Evolutionary conservation across 2,329 filamentous ascomycete species (phyloP).

Genomic region (Dichotomopilus funicola): DNA sequence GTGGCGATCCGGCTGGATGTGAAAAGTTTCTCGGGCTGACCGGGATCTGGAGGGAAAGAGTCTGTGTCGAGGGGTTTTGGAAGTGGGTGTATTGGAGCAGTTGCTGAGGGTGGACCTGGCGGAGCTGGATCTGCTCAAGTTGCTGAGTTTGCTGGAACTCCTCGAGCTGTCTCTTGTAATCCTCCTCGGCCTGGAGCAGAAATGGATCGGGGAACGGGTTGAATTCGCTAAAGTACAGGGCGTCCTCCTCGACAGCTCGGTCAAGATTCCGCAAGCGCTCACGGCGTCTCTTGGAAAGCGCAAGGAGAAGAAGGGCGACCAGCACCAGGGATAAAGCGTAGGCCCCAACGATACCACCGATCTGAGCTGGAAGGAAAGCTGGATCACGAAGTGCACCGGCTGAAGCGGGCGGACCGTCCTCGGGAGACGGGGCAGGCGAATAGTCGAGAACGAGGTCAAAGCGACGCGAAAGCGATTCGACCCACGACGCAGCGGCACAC

Average conservation of each 20-base stretch:
- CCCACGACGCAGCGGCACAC: constrained; percentile 26
- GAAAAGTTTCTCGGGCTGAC: constrained; percentile 41
- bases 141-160: constrained; percentile 7
- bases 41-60: constrained; percentile 23
- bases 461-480: constrained; percentile 22
- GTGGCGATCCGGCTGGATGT: constrained; percentile 34
- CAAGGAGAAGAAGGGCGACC: constrained; percentile 60
- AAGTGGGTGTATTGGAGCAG: neutral
- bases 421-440: constrained; percentile 51
- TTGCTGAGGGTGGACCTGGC: constrained; percentile 1
- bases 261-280: constrained; percentile 47
- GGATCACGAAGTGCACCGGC: constrained; percentile 53
- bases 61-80: neutral
- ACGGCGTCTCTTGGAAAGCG: constrained; percentile 51
- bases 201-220: constrained; percentile 25
- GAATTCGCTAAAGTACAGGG: constrained; percentile 18
- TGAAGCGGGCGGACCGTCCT: constrained; percentile 55
- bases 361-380: constrained; percentile 67
- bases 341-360: constrained; percentile 75
- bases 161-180: constrained; percentile 10
- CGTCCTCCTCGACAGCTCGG: constrained; percentile 36
- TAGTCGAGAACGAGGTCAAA: constrained; percentile 43
- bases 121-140: constrained; percentile 1
- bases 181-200: constrained; percentile 24
- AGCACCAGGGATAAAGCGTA: constrained; percentile 74